A percentile compares a stretch with the other conserved stretches of the same genome.
Evolutionary conservation across 1,139 yeast genomes (phyloP).

Genomic region (Lodderomyces orthopsilosis): DNA sequence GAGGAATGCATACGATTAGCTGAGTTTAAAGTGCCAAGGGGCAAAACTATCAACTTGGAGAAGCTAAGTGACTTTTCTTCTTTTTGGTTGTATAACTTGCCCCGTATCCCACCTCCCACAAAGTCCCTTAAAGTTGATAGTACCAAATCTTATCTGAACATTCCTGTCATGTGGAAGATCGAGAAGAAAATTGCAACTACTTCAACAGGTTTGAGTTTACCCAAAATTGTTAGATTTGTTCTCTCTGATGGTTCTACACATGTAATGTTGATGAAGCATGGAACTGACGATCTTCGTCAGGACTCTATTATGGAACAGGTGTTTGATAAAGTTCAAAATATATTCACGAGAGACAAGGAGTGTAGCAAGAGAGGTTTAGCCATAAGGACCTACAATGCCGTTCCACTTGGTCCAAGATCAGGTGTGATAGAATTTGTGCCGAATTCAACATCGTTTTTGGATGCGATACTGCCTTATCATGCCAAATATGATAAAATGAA

Average conservation of each 20-base stretch:
- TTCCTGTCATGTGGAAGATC: slow-evolving; percentile 49
- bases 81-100: slow-evolving; percentile 57
- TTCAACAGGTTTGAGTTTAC: slow-evolving; percentile 78
- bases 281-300: slow-evolving; percentile 89
- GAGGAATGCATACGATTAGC: slow-evolving; percentile 53
- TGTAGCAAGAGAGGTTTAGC: slow-evolving; percentile 56
- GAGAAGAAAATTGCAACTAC: slow-evolving; percentile 57
- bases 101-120: slow-evolving; percentile 71
- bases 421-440: slow-evolving; percentile 92
- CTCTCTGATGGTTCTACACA: slow-evolving; percentile 58
- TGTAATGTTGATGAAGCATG: slow-evolving; percentile 71
- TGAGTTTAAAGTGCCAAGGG: slow-evolving; percentile 36
- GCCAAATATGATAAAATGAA: slow-evolving; percentile 40
- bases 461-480: slow-evolving; percentile 62
- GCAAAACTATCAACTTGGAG: slow-evolving; percentile 33
- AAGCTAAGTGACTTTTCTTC: slow-evolving; percentile 36
- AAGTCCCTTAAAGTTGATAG: slow-evolving; percentile 39
- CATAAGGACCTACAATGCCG: slow-evolving; percentile 82
- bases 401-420: slow-evolving; percentile 83
- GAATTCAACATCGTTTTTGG: slow-evolving; percentile 69
- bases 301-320: slow-evolving; percentile 98
- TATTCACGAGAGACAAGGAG: slow-evolving; percentile 55
- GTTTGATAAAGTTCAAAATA: slow-evolving; percentile 78
- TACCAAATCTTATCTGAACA: slow-evolving; percentile 42
- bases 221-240: slow-evolving; percentile 63